Evolutionary conservation across 371 early-diverging fungal species (phyloP), one percentile per base, ranked within the genome.

Genomic region (Chytridium lagenaria): DNA sequence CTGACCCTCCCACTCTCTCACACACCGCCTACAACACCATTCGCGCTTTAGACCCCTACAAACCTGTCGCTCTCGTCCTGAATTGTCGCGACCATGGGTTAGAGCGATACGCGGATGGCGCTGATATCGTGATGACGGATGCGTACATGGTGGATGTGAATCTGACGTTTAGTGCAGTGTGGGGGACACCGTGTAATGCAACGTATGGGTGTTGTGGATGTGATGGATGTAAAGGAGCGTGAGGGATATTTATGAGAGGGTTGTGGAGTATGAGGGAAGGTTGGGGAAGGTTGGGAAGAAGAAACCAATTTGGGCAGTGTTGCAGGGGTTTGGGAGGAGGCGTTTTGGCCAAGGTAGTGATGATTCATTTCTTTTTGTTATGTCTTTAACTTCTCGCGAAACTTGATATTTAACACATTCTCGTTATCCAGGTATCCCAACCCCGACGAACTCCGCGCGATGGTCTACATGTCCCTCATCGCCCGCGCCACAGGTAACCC

Each of bases 121-220:
- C 71, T 30, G 71, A 71, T 38, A 71, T 71, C 36, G 22, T 71
- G 2, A 49, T 64, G 64, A 50, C 71, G 3, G 71, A 71, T 36
- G 51, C 50, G 36, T 71, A 71, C 39, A 34, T 50, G 31, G 38
- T 71, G 1, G 63, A 40, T 15, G 50, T 64, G 5, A 64, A 71
- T 59, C 22, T 31, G 22, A 64, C 59, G 2, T 64, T 59, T 30
- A 40, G 44, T 36, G 10, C 59, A 28, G 57, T 68, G 5, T 63
- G 59, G 59, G 39, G 33, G 15, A 70, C 70, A 3, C 59, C 49
- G 23, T 71, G 71, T 38, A 64, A 59, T 36, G 63, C 64, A 23
- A 49, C 64, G 7, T 71, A 50, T 64, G 71, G 71, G 5, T 63
- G 66, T 59, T 71, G 71, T 34, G 71, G 71, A 7, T 71, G 71